Evolutionary conservation across 176 grass and related monocot species (phyloP), one percentile per base, ranked within the genome.

Genomic region (Aegilops speltoides): DNA sequence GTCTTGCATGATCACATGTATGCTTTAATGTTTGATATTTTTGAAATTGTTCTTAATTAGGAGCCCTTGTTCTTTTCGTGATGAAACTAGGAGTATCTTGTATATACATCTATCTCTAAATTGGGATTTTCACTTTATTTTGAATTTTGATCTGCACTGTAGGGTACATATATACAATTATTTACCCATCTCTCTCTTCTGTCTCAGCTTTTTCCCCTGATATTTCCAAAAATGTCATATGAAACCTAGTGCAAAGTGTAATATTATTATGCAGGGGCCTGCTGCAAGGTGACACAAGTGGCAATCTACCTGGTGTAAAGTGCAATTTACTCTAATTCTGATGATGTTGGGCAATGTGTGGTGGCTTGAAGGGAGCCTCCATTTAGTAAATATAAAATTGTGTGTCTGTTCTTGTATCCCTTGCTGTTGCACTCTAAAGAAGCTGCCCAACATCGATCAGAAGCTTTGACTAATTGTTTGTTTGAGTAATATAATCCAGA

Each of bases 401-500:
- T 31, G 48, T 52, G 17, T 33, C 73, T 24, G 14, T 75, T 83
- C 41, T 71, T 46, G 41, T 48, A 26, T 45, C 22, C 8, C 62
- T 86, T 78, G 45, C 83, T 36, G 9, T 41, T 76, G 24, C 37
- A 67, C 9, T 78, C 61, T 50, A 20, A 73, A 64, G 46, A 62
- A 28, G 11, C 78, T 19, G 34, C 29, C 22, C 64, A 50, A 29
- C 69, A 52, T 79, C 3, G 15, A 64, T 12, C 50, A 10, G 26
- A 72, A 78, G 57, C 54, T 72, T 89, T 29, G 1, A 4, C 72
- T 17, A 19, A 54, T 54, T 54, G 50, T 16, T 72, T 13, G 15
- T 36, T 20, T 89, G 64, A 25, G 38, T 74, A 33, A 65, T 59
- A 29, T 73, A 82, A 65, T 76, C 22, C 68, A 70, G 78, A 69